Evolutionary conservation across 768 basidiomycete species (phyloP).

Genomic region (Pleurotus ostreatus): DNA sequence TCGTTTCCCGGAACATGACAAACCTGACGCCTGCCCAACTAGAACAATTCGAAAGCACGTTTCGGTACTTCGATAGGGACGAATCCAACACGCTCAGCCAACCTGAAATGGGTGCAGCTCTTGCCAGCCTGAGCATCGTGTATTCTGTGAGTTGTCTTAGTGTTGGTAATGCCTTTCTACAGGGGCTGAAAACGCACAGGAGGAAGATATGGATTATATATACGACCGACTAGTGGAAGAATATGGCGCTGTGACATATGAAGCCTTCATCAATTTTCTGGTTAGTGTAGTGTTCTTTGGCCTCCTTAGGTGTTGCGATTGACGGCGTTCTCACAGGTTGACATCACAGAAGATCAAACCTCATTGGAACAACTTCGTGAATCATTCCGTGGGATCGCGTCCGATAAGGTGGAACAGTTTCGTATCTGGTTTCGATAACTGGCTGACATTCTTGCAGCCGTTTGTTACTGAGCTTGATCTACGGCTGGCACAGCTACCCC

Average conservation of each 20-base stretch:
- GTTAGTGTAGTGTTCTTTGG: constrained; percentile 34
- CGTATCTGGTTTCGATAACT: neutral
- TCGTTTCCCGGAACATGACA: constrained; percentile 90
- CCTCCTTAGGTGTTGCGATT: constrained; percentile 2
- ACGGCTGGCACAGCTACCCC: constrained; percentile 75
- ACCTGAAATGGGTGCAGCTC: constrained; percentile 88
- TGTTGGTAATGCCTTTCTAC: neutral
- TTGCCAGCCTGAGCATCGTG: constrained; percentile 91
- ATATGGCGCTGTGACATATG: constrained; percentile 87
- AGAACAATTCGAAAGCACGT: constrained; percentile 95
- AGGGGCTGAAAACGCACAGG: constrained; percentile 33
- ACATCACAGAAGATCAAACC: constrained; percentile 94
- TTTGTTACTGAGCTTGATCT: constrained; percentile 94
- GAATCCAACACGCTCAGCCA: constrained; percentile 83
- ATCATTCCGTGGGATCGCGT: constrained; percentile 89
- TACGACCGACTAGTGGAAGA: constrained; percentile 75
- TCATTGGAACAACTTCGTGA: constrained; percentile 89
- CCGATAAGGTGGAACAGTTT: constrained; percentile 65
- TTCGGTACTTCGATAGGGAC: constrained; percentile 96
- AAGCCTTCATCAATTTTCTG: constrained; percentile 92
- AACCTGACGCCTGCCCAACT: constrained; percentile 94
- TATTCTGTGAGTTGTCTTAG: constrained; percentile 58
- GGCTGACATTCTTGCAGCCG: constrained; percentile 48
- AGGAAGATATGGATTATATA: constrained; percentile 83
- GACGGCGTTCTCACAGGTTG: constrained; percentile 53